Evolutionary conservation across 768 basidiomycete species (phyloP), one percentile per base, ranked within the genome.

Genomic region (Boletus reticulatus): DNA sequence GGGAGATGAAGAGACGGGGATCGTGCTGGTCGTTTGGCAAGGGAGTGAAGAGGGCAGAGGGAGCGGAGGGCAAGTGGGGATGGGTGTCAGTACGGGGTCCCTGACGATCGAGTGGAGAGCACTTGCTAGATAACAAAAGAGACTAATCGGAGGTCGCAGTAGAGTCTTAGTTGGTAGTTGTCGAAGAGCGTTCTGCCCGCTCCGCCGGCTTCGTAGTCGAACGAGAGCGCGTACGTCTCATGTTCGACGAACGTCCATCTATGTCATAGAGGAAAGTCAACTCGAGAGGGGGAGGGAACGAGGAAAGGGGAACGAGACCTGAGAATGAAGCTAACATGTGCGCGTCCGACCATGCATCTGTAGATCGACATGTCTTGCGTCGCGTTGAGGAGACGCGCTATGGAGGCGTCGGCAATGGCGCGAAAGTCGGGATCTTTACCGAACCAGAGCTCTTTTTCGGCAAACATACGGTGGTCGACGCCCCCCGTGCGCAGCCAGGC

Each of bases 131-230:
- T 82, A 29, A 84, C 66, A 67, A 87, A 88, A 14, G 76, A 75
- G 24, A 85, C 65, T 3, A 72, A 65, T 46, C 76, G 74, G 16
- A 84, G 83, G 47, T 85, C 80, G 38, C 78, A 80, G 43, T 83
- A 81, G 22, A 87, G 67, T 20, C 73, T 72, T 42, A 88, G 65
- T n/a, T 70, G 71, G 56, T 79, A 70, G 55, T 84, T 77, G 16
- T 82, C 80, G 52, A 88, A 77, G 12, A 87, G 66, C 20, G 71
- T 72, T 36, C 70, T 76, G 13, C 85, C 85, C 0, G 83, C 81
- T 1, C 87, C 86, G 46, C 78, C 79, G 5, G 84, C 82, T 49
- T 85, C 85, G 60, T 88, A 88, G 19, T 84, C 85, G 60, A 88
- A 65, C 6, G 82, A 79, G 58, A 85, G 80, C 38, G 74, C 75